Evolutionary conservation across 495 filamentous ascomycete species (phyloP), one percentile per base, ranked within the genome.

Genomic region (Lasiosphaeria ovina): DNA sequence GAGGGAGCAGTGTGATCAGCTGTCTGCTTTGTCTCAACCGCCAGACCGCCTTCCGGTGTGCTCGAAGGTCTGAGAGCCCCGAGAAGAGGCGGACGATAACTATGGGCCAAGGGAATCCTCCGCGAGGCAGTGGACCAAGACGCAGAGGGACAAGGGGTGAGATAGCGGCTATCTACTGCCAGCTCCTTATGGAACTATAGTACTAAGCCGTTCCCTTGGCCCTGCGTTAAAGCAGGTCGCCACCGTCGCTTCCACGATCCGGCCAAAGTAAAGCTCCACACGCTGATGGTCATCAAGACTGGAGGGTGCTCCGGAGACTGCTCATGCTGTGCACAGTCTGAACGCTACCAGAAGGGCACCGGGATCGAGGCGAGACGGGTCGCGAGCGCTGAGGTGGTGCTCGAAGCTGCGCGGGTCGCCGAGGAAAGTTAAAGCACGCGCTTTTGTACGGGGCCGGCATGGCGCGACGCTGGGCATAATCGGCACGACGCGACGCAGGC

Each of bases 281-380:
- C 91, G 2, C 78, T 95, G 55, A 92, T 93, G 87, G 93, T 92
- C 80, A 95, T 95, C 81, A 95, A 94, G 65, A 93, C 90, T n/a
- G 91, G 91, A 51, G 91, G 91, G 33, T 95, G 91, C 73, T 86
- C 81, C 68, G 91, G 93, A 71, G 91, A 95, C 76, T 95, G 91
- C 70, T 88, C 85, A 35, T 95, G 93, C 80, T 95, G 91, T 72
- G 89, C 91, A 7, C 91, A 95, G 72, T 92, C 89, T 8, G 89
- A 87, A 16, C 86, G 88, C 47, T 86, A 95, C 79, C 71, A 84
- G 51, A 89, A 89, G 16, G 90, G 90, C 34, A 93, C 90, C 4
- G 90, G 90, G 9, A 78, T 93, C 11, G 83, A 88, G 66, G 89
- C 90, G 6, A 88, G 87, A 51, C 90, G 90, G 63, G 83, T 93